phyloP scores from a whole-genome alignment of 1,284 basidiomycete species.

The Moesziomyces parantarcticus region DNA sequence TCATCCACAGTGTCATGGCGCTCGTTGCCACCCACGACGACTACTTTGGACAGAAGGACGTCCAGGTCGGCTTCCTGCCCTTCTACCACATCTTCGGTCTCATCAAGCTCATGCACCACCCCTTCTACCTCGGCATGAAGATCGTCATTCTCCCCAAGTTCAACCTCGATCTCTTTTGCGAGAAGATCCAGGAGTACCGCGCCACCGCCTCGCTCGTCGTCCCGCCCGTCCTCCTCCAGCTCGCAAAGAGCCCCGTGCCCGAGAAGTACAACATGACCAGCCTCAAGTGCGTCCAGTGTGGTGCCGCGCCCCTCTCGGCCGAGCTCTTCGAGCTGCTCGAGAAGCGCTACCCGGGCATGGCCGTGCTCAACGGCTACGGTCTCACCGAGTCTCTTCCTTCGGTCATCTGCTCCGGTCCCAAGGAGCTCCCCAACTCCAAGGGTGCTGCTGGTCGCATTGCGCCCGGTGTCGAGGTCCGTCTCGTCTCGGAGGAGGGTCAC shows the following conservation, averaged over 20 bases:
- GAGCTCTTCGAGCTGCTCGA: slow-evolving; percentile 74
- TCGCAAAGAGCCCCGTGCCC: slow-evolving; percentile 79
- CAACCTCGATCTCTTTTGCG: slow-evolving; percentile 78
- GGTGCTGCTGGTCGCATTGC: slow-evolving; percentile 75
- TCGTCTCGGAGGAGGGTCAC: slow-evolving; percentile 74
- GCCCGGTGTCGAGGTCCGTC: slow-evolving; percentile 81
- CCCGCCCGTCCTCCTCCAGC: slow-evolving; percentile 82
- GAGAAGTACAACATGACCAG: slow-evolving; percentile 78
- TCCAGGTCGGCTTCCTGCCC: slow-evolving; percentile 59
- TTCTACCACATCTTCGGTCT: slow-evolving; percentile 69
- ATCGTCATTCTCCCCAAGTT: slow-evolving; percentile 79
- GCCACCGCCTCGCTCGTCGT: slow-evolving; percentile 78
- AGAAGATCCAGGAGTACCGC: slow-evolving; percentile 75
- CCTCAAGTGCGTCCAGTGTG: slow-evolving; percentile 76
- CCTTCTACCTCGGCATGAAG: slow-evolving; percentile 74
- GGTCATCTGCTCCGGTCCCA: slow-evolving; percentile 67
- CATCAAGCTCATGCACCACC: slow-evolving; percentile 75
- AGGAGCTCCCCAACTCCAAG: slow-evolving; percentile 51
- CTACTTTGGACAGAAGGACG: slow-evolving; percentile 51
- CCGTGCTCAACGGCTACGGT: slow-evolving; percentile 74
- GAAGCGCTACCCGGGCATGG: slow-evolving; percentile 70
- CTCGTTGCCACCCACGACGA: slow-evolving; percentile 35
- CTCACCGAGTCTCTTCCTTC: slow-evolving; percentile 81
- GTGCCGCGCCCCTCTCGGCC: slow-evolving; percentile 82
- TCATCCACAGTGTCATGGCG: slow-evolving; percentile 54